Evolutionary conservation across 1,284 basidiomycete genomes (phyloP).

Genomic region (Inonotus hispidus): DNA sequence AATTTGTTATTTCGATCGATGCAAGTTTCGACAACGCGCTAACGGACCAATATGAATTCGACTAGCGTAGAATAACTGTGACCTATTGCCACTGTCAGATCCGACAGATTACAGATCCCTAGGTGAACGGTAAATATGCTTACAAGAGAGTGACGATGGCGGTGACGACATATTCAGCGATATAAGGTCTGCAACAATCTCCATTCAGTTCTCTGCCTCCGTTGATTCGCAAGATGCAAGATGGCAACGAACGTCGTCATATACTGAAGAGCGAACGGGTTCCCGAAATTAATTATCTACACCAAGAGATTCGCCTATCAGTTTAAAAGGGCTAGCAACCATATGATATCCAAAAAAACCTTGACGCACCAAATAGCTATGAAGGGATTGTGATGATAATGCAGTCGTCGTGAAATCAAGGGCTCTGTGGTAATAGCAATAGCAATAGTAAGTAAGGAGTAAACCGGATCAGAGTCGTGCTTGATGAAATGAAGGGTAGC

Average conservation of each 20-base stretch:
- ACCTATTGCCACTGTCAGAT: slow-evolving; percentile 3
- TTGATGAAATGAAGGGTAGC: not conserved
- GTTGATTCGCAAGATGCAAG: too few relatives aligned
- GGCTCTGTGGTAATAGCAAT: not conserved
- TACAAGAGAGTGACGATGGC: too few relatives aligned
- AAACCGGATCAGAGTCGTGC: not conserved
- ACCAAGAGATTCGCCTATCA: too few relatives aligned
- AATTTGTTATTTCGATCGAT: too few relatives aligned
- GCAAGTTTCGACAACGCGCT: too few relatives aligned
- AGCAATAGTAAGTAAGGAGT: too few relatives aligned
- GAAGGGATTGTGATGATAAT: slow-evolving; percentile 11
- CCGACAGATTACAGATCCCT: too few relatives aligned
- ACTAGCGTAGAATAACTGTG: slow-evolving; percentile 15
- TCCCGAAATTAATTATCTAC: slow-evolving; percentile 16
- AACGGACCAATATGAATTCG: slow-evolving; percentile 11
- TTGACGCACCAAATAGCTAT: slow-evolving; percentile 10
- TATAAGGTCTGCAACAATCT: slow-evolving; percentile 7
- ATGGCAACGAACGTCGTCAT: slow-evolving; percentile 16
- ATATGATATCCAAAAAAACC: too few relatives aligned
- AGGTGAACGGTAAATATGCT: too few relatives aligned
- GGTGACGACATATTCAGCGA: slow-evolving; percentile 8
- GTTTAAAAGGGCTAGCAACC: too few relatives aligned
- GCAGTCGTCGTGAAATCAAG: slow-evolving; percentile 15
- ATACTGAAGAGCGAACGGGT: slow-evolving; percentile 13
- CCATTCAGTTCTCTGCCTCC: not conserved